Percentiles rank a stretch among this genome's conserved stretches.
These are phyloP conservation scores for Stephanodiscus minutulus DNA, from an alignment of 108 stramenopile genomes.

Conservation along the genomic window DNA sequence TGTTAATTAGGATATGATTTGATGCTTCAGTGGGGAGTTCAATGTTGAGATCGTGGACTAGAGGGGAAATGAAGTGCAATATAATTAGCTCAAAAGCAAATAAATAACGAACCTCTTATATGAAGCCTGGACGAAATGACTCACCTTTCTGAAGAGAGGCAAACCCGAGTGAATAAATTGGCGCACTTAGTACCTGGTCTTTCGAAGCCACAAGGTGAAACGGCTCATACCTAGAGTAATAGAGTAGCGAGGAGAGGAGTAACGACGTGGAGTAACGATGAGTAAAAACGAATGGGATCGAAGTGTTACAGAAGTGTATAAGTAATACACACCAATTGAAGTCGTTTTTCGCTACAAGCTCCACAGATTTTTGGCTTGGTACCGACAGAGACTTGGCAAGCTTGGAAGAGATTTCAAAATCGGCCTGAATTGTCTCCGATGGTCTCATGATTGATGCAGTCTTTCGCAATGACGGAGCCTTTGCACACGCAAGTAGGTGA, in stretches of 20 bases:
- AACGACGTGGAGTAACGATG: background rate
- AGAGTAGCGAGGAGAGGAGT: background rate
- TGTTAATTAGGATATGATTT: slow-evolving; percentile 7
- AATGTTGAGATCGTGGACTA: slow-evolving; percentile 29
- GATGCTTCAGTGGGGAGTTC: slow-evolving; percentile 11
- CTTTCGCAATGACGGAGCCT: slow-evolving; percentile 17
- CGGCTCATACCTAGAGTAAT: slow-evolving; percentile 46
- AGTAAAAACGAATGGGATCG: slow-evolving; percentile 3
- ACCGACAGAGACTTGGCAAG: slow-evolving; percentile 31
- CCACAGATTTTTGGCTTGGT: slow-evolving; percentile 46
- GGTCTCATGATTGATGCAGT: background rate
- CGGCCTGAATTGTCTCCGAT: background rate
- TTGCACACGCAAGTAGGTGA: slow-evolving; percentile 35
- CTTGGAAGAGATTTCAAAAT: slow-evolving; percentile 32
- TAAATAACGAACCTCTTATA: background rate
- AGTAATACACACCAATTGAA: background rate
- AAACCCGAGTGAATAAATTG: slow-evolving; percentile 41
- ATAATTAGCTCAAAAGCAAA: background rate
- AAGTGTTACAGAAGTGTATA: background rate
- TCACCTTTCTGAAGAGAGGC: slow-evolving; percentile 35
- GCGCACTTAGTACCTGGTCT: slow-evolving; percentile 17
- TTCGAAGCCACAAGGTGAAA: slow-evolving; percentile 16
- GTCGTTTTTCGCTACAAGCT: slow-evolving; percentile 9
- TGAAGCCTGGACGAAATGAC: background rate
- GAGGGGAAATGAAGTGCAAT: background rate